Evolutionary conservation across 148 eudicot genomes (phyloP), one percentile per base, ranked within the genome.

Genomic region (Suaeda aralocaspica): DNA sequence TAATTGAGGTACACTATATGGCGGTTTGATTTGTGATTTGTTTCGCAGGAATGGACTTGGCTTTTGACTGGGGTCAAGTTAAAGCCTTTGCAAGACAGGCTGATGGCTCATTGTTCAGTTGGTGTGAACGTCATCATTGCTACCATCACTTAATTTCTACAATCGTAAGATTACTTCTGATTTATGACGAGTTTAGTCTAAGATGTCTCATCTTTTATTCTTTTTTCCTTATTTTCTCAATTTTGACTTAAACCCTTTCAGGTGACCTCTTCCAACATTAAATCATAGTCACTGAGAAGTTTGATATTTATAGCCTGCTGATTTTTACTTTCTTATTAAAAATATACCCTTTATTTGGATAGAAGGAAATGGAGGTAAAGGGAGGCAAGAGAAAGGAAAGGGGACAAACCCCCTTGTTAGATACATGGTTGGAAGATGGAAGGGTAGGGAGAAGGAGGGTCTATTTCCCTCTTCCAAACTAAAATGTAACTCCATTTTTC

Each of bases 71-170:
- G 92, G 96, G 88, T 58, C 85, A 91, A 64, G 80, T 81, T 72
- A 88, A 89, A 58, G 98, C 96, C 68, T 93, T 90, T 84, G 82
- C 69, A 9, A 84, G 80, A 66, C 95, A 85, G 69, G 82, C 89
- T 63, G 96, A 93, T 83, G 96, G 98, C 52, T 91, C 92, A 29
- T 77, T 93, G 80, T 93, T 93, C 85, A 88, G 92, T 82, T 93
- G 96, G 98, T 83, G 84, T 52, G 98, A 93, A 76, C 92, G 98
- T 46, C 87, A 75, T 72, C 83, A 80, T 64, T 90, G 98, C 85
- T 91, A 83, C 74, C 77, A 76, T 62, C 87, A 87, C 80, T 76
- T 90, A 67, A 75, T 91, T 67, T 76, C 79, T 68, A 87, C 90
- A 76, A 83, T 87, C 59, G 98, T 93, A 77, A 86, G 96, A 68